Evolutionary conservation across 352 stramenopile species (phyloP).

Genomic region (Pythium pyrilobum): DNA sequence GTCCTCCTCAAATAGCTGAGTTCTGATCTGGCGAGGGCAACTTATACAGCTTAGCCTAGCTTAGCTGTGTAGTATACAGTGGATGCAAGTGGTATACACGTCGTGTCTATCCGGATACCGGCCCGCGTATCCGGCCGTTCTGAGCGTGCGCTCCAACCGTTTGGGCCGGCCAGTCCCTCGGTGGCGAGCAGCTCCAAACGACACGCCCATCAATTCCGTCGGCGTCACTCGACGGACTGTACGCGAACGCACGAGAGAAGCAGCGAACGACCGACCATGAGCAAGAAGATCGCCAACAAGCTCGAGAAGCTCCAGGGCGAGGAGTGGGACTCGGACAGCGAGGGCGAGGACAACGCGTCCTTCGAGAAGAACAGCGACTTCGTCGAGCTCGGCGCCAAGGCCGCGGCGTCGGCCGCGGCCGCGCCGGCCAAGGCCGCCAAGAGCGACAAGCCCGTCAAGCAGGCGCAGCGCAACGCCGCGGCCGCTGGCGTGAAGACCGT

Average conservation of each 20-base stretch:
- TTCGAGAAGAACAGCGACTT: slow-evolving; percentile 54
- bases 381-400: slow-evolving; percentile 38
- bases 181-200: slow-evolving; percentile 5
- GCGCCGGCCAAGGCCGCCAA: slow-evolving; percentile 16
- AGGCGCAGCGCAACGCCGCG: slow-evolving; percentile 11
- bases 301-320: slow-evolving; percentile 75
- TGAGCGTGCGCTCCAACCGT: slow-evolving; percentile 28
- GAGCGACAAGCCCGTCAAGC: slow-evolving; percentile 29
- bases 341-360: slow-evolving; percentile 36
- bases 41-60: neutral
- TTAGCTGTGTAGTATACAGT: neutral
- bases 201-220: slow-evolving; percentile 5
- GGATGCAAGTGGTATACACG: slow-evolving; percentile 4
- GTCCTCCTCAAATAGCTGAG: slow-evolving; percentile 15
- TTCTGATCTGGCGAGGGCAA: slow-evolving; percentile 5
- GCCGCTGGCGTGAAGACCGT: slow-evolving; percentile 18
- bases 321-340: slow-evolving; percentile 85
- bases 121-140: slow-evolving; percentile 4
- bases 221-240: neutral
- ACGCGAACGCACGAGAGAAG: neutral
- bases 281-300: slow-evolving; percentile 72
- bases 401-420: slow-evolving; percentile 12
- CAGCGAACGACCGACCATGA: slow-evolving; percentile 29
- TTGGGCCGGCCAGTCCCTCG: slow-evolving; percentile 1
- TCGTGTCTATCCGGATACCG: slow-evolving; percentile 10